Conservation (phyloP, 2,329 filamentous ascomycete genomes). For the Stagonosporopsis tanaceti region DNA sequence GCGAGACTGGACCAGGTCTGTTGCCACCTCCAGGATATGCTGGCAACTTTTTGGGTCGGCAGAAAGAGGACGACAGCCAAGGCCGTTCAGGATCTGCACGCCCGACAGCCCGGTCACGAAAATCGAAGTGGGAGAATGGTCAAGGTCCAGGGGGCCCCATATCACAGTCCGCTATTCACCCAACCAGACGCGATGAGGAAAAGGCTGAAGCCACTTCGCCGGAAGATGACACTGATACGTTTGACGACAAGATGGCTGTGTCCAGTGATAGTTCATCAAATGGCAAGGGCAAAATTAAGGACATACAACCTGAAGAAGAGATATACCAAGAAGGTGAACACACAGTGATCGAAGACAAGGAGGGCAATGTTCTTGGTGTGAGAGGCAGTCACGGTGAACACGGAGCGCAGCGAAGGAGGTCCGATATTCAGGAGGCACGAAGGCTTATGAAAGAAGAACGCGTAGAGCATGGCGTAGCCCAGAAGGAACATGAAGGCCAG, state of each 20-base stretch:
- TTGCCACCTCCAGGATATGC: conserved; percentile 76
- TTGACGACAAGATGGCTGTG: conserved; percentile 54
- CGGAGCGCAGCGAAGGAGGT: conserved; percentile 68
- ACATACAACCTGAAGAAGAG: conserved; percentile 59
- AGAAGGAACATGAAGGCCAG: conserved; percentile 59
- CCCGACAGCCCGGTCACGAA: conserved; percentile 62
- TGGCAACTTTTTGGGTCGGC: conserved; percentile 80
- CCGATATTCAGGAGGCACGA: conserved; percentile 63
- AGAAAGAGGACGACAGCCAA: conserved; percentile 75
- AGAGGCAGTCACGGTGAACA: conserved; percentile 57
- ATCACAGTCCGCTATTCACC: conserved; percentile 87
- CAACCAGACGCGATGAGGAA: conserved; percentile 55
- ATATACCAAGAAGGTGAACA: conserved; percentile 83
- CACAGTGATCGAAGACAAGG: conserved; percentile 81
- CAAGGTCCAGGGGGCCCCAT: conserved; percentile 84
- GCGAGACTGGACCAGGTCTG: conserved; percentile 68
- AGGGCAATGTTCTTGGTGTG: conserved; percentile 83
- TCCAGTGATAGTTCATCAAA: conserved; percentile 46
- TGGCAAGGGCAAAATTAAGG: conserved; percentile 45
- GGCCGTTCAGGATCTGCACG: conserved; percentile 61
- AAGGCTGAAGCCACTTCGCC: conserved; percentile 44
- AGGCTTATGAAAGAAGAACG: conserved; percentile 63
- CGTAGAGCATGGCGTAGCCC: conserved; percentile 53
- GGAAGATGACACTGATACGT: conserved; percentile 56
- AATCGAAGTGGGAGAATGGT: conserved; percentile 69